phyloP scores from a whole-genome alignment of 129 eudicot species.

The Solidago caesia region DNA sequence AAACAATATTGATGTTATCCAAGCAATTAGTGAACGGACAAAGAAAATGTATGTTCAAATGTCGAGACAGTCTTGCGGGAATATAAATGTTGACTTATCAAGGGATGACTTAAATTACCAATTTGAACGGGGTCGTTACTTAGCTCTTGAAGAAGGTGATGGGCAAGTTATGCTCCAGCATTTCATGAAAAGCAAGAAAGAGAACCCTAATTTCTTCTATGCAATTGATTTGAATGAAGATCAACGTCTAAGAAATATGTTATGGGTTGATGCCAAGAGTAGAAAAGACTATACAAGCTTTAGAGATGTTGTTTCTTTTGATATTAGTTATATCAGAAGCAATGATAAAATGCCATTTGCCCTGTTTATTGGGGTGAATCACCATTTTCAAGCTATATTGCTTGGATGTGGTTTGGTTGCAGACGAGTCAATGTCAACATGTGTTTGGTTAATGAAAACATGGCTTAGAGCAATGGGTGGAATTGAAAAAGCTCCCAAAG shows the following conservation, averaged over 20 bases:
- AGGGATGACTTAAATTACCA: slow-evolving; percentile 29
- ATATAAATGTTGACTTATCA: slow-evolving; percentile 17
- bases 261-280: slow-evolving; percentile 47
- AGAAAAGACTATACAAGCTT: slow-evolving; percentile 32
- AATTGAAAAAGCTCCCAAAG: slow-evolving; percentile 26
- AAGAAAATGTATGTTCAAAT: slow-evolving; percentile 46
- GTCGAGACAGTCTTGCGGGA: slow-evolving; percentile 34
- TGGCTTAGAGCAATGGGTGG: slow-evolving; percentile 46
- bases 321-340: slow-evolving; percentile 33
- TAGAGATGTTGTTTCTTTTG: slow-evolving; percentile 41
- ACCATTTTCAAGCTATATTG: slow-evolving; percentile 40
- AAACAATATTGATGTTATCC: slow-evolving; percentile 43
- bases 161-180: slow-evolving; percentile 35
- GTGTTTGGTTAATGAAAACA: slow-evolving; percentile 42
- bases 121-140: slow-evolving; percentile 30
- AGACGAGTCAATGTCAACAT: slow-evolving; percentile 39
- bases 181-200: slow-evolving; percentile 42
- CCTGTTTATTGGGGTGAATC: slow-evolving; percentile 42
- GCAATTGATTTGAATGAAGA: slow-evolving; percentile 43
- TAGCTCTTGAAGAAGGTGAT: slow-evolving; percentile 39
- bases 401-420: slow-evolving; percentile 41
- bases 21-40: slow-evolving; percentile 43
- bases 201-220: slow-evolving; percentile 40
- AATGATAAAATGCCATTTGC: slow-evolving; percentile 44
- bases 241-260: slow-evolving; percentile 36